These are phyloP conservation scores for Phytopythium kandeliae DNA, from an alignment of 352 stramenopile genomes.

Conservation along the genomic window DNA sequence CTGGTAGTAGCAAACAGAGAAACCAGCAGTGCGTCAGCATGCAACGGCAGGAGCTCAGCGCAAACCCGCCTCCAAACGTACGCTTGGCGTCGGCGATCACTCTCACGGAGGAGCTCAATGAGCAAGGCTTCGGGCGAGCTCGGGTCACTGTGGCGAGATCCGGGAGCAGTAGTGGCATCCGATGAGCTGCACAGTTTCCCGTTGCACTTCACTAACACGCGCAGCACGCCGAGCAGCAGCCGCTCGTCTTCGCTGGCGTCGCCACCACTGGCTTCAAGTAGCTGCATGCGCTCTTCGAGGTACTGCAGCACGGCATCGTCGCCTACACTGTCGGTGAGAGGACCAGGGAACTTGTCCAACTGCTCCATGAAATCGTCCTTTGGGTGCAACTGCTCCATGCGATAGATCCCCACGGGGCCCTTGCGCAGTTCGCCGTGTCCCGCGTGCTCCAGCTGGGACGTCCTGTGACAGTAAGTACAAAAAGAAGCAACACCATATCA, in stretches of 20 bases:
- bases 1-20: constrained; percentile 7
- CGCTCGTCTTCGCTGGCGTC: constrained; percentile 56
- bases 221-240: constrained; percentile 60
- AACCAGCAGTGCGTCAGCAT: neutral
- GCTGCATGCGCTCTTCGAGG: constrained; percentile 51
- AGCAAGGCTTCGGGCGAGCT: constrained; percentile 62
- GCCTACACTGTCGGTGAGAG: constrained; percentile 51
- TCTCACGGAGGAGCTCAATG: constrained; percentile 61
- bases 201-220: constrained; percentile 77
- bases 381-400: constrained; percentile 77
- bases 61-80: constrained; percentile 8
- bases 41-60: too few relatives aligned
- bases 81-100: constrained; percentile 50
- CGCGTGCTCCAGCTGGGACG: constrained; percentile 44
- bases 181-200: constrained; percentile 38
- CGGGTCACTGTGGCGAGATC: constrained; percentile 36
- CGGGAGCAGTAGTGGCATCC: constrained; percentile 16
- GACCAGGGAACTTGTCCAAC: constrained; percentile 73
- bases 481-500: neutral
- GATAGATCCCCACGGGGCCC: constrained; percentile 72
- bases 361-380: constrained; percentile 60
- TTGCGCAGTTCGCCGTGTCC: constrained; percentile 68
- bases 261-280: constrained; percentile 14
- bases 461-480: constrained; percentile 15
- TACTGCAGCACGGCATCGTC: constrained; percentile 68